Evolutionary conservation across 306 rosid species (phyloP).

Genomic region (Cucurbita argyrosperma): DNA sequence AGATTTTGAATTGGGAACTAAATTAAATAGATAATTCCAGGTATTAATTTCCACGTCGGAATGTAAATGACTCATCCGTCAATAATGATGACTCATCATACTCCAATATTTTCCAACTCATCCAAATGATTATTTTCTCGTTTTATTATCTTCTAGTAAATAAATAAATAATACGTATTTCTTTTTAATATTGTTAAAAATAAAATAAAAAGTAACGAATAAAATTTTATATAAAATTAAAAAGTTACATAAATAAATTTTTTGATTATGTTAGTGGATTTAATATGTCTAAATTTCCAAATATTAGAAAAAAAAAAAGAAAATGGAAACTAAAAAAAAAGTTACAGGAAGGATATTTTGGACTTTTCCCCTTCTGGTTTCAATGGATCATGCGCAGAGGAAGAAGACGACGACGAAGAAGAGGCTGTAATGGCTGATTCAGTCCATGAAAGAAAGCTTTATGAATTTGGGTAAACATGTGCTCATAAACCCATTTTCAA

Average conservation of each 20-base stretch:
- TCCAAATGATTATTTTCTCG: background rate
- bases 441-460: constrained; percentile 49
- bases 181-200: no score
- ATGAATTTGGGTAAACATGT: constrained; percentile 65
- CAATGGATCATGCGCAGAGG: background rate
- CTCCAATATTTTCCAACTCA: background rate
- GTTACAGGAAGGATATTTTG: background rate
- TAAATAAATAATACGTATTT: no score
- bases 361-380: background rate
- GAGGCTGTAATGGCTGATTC: constrained; percentile 1
- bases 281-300: no score
- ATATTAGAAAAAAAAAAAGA: background rate
- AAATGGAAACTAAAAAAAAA: background rate
- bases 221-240: no score
- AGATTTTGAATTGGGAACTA: background rate
- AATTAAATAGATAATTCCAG: background rate
- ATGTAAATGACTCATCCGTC: background rate
- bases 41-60: background rate
- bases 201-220: no score
- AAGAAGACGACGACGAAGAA: background rate
- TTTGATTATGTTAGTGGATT: no score
- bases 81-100: background rate
- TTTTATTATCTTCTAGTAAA: background rate
- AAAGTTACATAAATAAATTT: no score
- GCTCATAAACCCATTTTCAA: constrained; percentile 64